phyloP scores from a whole-genome alignment of 306 rosid species.

The Amphicarpaea edgeworthii region DNA sequence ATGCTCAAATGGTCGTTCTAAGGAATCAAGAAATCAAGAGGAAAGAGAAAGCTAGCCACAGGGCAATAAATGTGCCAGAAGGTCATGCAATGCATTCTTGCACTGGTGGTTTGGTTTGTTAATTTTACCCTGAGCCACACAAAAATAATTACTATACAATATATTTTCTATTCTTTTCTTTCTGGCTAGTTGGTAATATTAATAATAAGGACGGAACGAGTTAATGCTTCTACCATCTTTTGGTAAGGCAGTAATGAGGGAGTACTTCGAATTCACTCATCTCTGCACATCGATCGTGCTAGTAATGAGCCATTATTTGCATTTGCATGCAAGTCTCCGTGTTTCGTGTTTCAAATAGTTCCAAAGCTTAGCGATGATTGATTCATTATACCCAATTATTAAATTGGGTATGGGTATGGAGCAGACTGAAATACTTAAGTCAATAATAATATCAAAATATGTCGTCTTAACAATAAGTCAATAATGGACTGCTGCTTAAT shows the following conservation, averaged over 20 bases:
- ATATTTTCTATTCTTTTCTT: not conserved
- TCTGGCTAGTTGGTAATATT: not conserved
- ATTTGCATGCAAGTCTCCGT: constrained; percentile 4
- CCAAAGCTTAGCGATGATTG: not conserved
- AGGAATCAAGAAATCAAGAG: not conserved
- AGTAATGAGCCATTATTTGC: not conserved
- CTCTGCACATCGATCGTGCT: constrained; percentile 19
- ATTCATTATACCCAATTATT: not conserved
- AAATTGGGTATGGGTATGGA: not conserved
- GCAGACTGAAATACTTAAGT: not conserved
- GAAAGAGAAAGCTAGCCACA: constrained; percentile 15
- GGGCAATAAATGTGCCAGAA: constrained; percentile 20
- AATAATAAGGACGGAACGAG: not conserved
- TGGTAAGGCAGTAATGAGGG: constrained; percentile 17
- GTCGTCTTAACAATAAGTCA: not conserved
- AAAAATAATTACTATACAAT: not conserved
- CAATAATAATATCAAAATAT: not conserved
- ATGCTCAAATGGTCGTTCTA: constrained; percentile 18
- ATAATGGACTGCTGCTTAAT: not conserved
- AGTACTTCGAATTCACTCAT: constrained; percentile 19
- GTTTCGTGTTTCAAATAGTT: not conserved
- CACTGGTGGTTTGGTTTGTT: constrained; percentile 14
- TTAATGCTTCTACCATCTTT: constrained; percentile 48
- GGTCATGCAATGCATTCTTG: not conserved
- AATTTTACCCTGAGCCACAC: constrained; percentile 3